phyloP scores from a whole-genome alignment of 192 early-diverging fungal genomes.

The Dimargaris verticillata region DNA sequence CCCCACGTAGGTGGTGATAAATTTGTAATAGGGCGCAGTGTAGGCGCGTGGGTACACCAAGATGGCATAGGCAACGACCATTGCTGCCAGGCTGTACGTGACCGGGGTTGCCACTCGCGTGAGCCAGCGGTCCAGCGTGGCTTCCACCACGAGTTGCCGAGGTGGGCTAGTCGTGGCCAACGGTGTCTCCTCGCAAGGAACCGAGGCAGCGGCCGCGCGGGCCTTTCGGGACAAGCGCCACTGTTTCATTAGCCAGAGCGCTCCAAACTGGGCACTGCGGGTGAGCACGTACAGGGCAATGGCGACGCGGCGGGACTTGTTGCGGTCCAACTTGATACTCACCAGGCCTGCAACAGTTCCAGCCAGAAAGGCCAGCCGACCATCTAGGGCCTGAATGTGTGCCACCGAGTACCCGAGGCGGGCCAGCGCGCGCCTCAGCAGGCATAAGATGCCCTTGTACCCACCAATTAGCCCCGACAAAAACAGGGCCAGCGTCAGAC shows the following conservation, averaged over 20 bases:
- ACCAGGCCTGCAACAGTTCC: slow-evolving; percentile 40
- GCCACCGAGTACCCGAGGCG: slow-evolving; percentile 24
- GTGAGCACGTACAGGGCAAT: slow-evolving; percentile 48
- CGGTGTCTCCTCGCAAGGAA: background rate
- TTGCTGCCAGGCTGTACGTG: slow-evolving; percentile 30
- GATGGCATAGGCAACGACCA: slow-evolving; percentile 31
- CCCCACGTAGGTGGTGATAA: slow-evolving; percentile 26
- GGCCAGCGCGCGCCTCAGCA: slow-evolving; percentile 14
- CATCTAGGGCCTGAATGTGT: slow-evolving; percentile 24
- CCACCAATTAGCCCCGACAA: slow-evolving; percentile 40
- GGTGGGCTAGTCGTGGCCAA: background rate
- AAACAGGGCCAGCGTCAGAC: slow-evolving; percentile 45
- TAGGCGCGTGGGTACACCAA: slow-evolving; percentile 37
- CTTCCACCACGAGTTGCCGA: slow-evolving; percentile 14
- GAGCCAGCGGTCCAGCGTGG: slow-evolving; percentile 24
- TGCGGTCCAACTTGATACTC: slow-evolving; percentile 41
- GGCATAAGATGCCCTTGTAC: slow-evolving; percentile 48
- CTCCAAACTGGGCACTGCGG: slow-evolving; percentile 41
- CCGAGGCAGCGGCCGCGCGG: slow-evolving; percentile 10
- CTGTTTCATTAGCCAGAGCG: slow-evolving; percentile 40
- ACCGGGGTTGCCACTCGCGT: slow-evolving; percentile 21
- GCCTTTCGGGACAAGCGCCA: slow-evolving; percentile 26
- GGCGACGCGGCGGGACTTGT: slow-evolving; percentile 35
- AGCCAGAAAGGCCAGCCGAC: slow-evolving; percentile 44
- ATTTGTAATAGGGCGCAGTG: slow-evolving; percentile 36